These are phyloP conservation scores for Aulographum hederae DNA, from an alignment of 2,329 filamentous ascomycete species.

Conservation along the genomic window DNA sequence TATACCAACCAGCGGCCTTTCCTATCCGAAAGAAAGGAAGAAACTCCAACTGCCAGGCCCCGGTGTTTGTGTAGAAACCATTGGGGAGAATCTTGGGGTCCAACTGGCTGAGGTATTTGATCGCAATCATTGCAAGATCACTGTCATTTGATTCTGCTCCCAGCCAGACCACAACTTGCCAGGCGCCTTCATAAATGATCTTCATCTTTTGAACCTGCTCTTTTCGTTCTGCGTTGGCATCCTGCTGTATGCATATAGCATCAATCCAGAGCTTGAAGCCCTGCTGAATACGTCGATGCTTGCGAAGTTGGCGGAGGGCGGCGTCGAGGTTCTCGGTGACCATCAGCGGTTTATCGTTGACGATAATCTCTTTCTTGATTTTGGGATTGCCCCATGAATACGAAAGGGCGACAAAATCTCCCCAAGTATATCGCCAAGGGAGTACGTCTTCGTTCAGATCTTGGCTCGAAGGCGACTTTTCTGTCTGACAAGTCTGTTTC, in stretches of 20 bases:
- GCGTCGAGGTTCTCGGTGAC: not conserved
- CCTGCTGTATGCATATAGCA: slow-evolving; percentile 3
- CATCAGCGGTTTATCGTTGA: not conserved
- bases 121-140: not conserved
- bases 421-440: not conserved
- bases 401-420: slow-evolving; percentile 3
- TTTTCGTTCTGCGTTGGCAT: not conserved
- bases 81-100: not conserved
- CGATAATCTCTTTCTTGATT: not conserved
- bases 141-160: slow-evolving; percentile 2
- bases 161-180: slow-evolving; percentile 2
- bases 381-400: slow-evolving; percentile 3
- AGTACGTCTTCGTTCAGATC: too few species aligned
- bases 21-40: not conserved
- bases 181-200: slow-evolving; percentile 1
- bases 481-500: too few species aligned
- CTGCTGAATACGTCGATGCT: not conserved
- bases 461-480: too few species aligned
- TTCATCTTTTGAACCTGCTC: slow-evolving; percentile 1
- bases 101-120: not conserved
- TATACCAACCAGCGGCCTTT: too few species aligned
- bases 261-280: slow-evolving; percentile 1
- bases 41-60: not conserved
- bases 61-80: not conserved
- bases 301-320: not conserved